Conservation (phyloP, 1,139 yeast species). For the Kazachstania sp. region DNA sequence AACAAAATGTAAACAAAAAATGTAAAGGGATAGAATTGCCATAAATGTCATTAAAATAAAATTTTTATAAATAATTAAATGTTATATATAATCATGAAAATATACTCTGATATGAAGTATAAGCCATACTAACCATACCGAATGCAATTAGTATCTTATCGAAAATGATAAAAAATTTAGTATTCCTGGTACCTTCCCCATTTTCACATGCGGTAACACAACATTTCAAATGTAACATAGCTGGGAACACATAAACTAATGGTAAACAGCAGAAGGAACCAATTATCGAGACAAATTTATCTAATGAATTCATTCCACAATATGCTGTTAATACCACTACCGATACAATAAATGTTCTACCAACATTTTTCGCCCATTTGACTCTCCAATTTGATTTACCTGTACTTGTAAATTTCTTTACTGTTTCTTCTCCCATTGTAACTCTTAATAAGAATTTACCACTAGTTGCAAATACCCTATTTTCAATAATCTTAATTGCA, state of each 20-base stretch:
- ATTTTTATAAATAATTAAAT: not conserved
- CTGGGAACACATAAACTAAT: constrained; percentile 75
- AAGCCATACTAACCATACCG: constrained; percentile 54
- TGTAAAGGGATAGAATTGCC: too few relatives aligned
- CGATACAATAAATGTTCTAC: constrained; percentile 46
- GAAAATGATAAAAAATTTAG: constrained; percentile 14
- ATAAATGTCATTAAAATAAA: not conserved
- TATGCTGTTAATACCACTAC: constrained; percentile 47
- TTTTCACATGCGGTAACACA: constrained; percentile 19
- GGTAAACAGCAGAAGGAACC: constrained; percentile 83
- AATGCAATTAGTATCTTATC: constrained; percentile 45
- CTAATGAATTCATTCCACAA: constrained; percentile 58
- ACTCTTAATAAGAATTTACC: constrained; percentile 17
- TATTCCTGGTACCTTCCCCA: not conserved
- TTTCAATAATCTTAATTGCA: constrained; percentile 63
- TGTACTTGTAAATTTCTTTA: constrained; percentile 31
- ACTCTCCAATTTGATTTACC: constrained; percentile 47
- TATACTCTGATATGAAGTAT: constrained; percentile 56
- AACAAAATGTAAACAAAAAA: too few relatives aligned
- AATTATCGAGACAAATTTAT: constrained; percentile 63
- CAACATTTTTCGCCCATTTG: constrained; percentile 61
- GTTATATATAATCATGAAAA: not conserved
- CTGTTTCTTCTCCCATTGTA: constrained; percentile 11
- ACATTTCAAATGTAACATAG: constrained; percentile 50
- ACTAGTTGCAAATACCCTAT: constrained; percentile 41